Evolutionary conservation across 2,329 filamentous ascomycete species (phyloP).

Genomic region (Talaromyces sp.): DNA sequence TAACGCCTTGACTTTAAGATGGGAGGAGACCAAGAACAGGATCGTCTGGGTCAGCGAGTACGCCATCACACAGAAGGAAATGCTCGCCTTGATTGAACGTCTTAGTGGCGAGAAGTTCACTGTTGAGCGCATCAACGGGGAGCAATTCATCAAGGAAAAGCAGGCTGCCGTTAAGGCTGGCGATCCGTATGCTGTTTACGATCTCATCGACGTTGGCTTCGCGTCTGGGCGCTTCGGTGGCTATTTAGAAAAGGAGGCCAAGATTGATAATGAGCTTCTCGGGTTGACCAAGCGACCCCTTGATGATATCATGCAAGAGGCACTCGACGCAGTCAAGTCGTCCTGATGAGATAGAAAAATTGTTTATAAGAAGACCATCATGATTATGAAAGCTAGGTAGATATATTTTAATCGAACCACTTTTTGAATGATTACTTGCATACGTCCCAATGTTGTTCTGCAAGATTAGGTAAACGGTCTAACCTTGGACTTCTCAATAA

Average conservation of each 20-base stretch:
- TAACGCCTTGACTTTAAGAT: conserved; percentile 9
- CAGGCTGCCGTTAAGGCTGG: conserved; percentile 8
- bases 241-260: background rate
- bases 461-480: too few species aligned
- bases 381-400: too few species aligned
- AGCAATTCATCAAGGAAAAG: conserved; percentile 1
- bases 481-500: too few species aligned
- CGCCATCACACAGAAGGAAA: conserved; percentile 15
- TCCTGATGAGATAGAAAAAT: too few species aligned
- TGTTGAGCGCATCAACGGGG: conserved; percentile 11
- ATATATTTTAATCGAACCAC: too few species aligned
- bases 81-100: conserved; percentile 14
- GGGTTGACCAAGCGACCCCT: background rate
- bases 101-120: conserved; percentile 13
- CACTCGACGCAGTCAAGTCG: background rate
- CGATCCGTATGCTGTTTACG: conserved; percentile 5
- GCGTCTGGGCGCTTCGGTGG: conserved; percentile 12
- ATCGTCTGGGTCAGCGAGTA: conserved; percentile 17
- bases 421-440: too few species aligned
- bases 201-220: conserved; percentile 15
- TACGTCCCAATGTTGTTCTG: too few species aligned
- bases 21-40: conserved; percentile 13
- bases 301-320: background rate
- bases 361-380: too few species aligned
- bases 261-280: background rate